Evolutionary conservation across 1,284 basidiomycete genomes (phyloP).

Genomic region (Marasmius fiardii): DNA sequence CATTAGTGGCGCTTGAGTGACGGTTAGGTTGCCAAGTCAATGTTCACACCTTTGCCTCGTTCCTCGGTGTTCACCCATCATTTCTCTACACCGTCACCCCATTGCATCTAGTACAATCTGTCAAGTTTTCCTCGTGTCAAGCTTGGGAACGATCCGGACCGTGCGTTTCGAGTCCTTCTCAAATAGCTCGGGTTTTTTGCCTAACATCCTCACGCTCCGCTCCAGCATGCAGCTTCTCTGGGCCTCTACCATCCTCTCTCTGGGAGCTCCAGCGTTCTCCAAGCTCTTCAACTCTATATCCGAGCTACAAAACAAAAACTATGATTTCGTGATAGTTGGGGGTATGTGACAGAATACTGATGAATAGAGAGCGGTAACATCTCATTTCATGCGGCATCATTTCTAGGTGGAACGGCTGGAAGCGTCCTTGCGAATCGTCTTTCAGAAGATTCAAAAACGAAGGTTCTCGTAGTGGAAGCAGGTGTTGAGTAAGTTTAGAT

Average conservation of each 20-base stretch:
- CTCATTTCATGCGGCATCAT: too few species aligned
- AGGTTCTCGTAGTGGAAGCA: slow-evolving; percentile 13
- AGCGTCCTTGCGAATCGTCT: slow-evolving; percentile 12
- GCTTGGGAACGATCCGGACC: neutral
- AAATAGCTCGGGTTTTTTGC: neutral
- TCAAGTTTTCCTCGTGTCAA: neutral
- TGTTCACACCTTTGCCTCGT: neutral
- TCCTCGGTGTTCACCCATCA: neutral
- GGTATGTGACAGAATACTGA: slow-evolving; percentile 1
- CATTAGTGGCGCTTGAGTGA: neutral
- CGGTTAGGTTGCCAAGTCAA: neutral
- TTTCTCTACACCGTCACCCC: neutral
- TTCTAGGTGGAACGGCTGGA: slow-evolving; percentile 12
- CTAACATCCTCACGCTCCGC: neutral
- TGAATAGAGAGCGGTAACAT: too few species aligned
- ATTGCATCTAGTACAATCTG: neutral
- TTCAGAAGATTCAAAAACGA: slow-evolving; percentile 5
- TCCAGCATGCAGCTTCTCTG: neutral
- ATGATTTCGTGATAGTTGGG: slow-evolving; percentile 6
- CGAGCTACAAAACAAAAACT: neutral
- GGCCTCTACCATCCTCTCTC: neutral
- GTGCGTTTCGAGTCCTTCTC: neutral
- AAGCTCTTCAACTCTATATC: neutral
- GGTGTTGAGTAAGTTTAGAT: neutral
- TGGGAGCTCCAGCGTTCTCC: neutral